phyloP scores from a whole-genome alignment of 768 basidiomycete genomes.

The Hericium alpestre region DNA sequence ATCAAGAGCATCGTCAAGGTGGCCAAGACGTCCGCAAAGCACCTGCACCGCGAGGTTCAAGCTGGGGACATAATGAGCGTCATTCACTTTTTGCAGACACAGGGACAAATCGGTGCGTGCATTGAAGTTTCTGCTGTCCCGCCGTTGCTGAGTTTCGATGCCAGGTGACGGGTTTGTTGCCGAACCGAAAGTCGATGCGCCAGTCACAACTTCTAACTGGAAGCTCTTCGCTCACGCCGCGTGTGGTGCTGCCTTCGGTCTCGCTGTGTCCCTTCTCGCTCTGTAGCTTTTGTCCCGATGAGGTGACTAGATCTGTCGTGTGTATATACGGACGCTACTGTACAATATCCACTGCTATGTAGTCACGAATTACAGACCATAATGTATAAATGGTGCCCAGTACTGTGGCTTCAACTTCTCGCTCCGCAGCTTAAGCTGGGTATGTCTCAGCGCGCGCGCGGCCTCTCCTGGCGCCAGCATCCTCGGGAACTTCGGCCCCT shows the following conservation, averaged over 20 bases:
- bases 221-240: too few relatives aligned
- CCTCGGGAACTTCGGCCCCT: not conserved
- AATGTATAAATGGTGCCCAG: not conserved
- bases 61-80: not conserved
- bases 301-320: too few relatives aligned
- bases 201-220: too few relatives aligned
- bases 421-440: not conserved
- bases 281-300: too few relatives aligned
- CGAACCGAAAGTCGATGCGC: too few relatives aligned
- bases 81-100: not conserved
- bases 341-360: too few relatives aligned
- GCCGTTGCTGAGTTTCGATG: too few relatives aligned
- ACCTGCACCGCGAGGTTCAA: not conserved
- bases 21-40: constrained; percentile 12
- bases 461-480: not conserved
- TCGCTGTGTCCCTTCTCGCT: too few relatives aligned
- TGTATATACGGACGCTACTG: too few relatives aligned
- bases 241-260: too few relatives aligned
- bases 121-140: not conserved
- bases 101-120: not conserved
- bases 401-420: not conserved
- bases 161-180: too few relatives aligned
- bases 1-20: constrained; percentile 18
- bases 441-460: not conserved
- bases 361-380: not conserved